These are phyloP conservation scores for Capsella bursapastoris DNA, from an alignment of 345 rosid species.

Conservation along the genomic window DNA sequence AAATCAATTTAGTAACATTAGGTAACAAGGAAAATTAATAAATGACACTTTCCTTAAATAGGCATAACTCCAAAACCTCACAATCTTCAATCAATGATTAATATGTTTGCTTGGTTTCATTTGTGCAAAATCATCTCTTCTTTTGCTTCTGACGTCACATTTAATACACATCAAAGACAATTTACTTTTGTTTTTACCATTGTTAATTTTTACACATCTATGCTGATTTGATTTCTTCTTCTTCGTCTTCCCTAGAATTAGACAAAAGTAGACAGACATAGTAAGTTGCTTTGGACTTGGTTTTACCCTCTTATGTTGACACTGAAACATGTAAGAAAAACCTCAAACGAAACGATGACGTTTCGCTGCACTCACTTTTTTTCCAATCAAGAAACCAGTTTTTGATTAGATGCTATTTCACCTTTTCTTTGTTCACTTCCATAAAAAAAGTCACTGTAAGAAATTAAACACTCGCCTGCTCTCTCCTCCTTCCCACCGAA, in stretches of 20 bases:
- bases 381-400: conserved; percentile 21
- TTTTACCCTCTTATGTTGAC: conserved; percentile 43
- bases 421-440: conserved; percentile 33
- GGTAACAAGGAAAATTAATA: conserved; percentile 8
- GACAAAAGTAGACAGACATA: conserved; percentile 33
- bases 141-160: conserved; percentile 17
- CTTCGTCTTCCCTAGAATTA: conserved; percentile 26
- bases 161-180: not conserved
- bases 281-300: conserved; percentile 42
- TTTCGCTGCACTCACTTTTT: conserved; percentile 37
- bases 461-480: conserved; percentile 27
- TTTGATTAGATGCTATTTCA: conserved; percentile 36
- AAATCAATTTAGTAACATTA: not conserved
- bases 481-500: conserved; percentile 17
- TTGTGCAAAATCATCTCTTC: conserved; percentile 28
- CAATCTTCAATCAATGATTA: conserved; percentile 27
- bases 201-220: conserved; percentile 8
- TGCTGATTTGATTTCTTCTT: not conserved
- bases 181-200: conserved; percentile 13
- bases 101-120: conserved; percentile 19
- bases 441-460: conserved; percentile 25
- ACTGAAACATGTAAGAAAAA: conserved; percentile 43
- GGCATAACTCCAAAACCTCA: conserved; percentile 12
- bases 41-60: conserved; percentile 28
- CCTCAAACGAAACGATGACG: conserved; percentile 37